Base-by-base conservation (phyloP, 306 rosid genomes). In the Cucurbita argyrosperma region DNA sequence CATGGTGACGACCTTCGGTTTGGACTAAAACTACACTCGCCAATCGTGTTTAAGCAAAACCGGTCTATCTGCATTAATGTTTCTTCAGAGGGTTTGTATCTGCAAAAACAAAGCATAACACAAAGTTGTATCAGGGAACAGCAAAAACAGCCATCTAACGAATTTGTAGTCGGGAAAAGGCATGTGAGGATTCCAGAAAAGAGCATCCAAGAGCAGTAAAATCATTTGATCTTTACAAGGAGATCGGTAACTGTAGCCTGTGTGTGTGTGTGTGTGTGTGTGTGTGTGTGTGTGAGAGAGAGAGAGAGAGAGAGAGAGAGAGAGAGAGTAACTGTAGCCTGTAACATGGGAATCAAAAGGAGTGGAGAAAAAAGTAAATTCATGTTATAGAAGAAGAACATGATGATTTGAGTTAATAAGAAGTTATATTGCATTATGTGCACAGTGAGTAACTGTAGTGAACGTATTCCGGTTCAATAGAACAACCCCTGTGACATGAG, bases 11-110 rank as follows among this genome's bases (percentile, higher is more conserved):
- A 80, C 62, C 77, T 80, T 61, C 84, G 91, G 80, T 85, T 81
- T 53, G 87, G 88, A 80, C 77, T 82, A 75, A 82, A 77, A 85
- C 87, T 88, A 79, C 93, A 89, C 77, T 95, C 99, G 16, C 89
- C 81, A 81, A 95, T 88, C 76, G 87, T 85, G 81, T 85, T 88
- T 83, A 92, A 83, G 84, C 99, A 95, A 88, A 95, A 95, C 39
- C 96, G 96, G 84, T 91, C 99, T 74, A 95, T 88, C 85, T 88
- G 97, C 83, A 85, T 81, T 80, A 95, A 83, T 43, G 97, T 91
- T 79, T 95, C 99, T 84, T 85, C 93, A 19, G 90, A 85, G 38
- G 99, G 96, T 87, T 88, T 95, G 82, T 95, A 95, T 80, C 99
- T 95, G 89, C 60, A 83, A 50, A 46, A 54, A 74, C 58, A 77